Base-by-base conservation (phyloP, 305 asterid species). In the Rubia balearica region DNA sequence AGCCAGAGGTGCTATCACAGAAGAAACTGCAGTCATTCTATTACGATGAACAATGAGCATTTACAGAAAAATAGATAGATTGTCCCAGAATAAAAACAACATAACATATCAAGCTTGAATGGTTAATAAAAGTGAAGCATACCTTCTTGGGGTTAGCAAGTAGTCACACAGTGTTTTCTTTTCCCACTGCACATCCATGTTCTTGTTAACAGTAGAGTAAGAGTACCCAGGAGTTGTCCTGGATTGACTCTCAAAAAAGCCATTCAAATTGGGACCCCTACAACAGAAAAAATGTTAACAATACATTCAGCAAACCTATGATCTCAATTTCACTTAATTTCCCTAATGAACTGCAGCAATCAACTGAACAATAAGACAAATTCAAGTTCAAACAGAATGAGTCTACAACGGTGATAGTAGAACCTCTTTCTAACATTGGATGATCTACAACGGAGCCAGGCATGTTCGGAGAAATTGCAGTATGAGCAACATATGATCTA, bases 91-190 rank as follows among this genome's bases (percentile, higher is more conserved):
- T 8, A 1, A 33, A 27, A 61, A 61, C 16, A 14, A 45, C 9
- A 4, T 0, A 53, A 27, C 30, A 19, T 7, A 19, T 19, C 5
- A 56, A 14, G 38, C 67, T 42, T 27, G 22, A 2, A 27, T 3
- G 9, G 55, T 45, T 49, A 56, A 46, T 12, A 38, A 42, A 11
- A 19, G 57, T 51, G 46, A 22, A 8, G 19, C 43, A 17, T 73
- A 92, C 97, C 97, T 92, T 92, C 96, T 88, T 90, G 7, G 95
- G 97, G 68, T 92, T 92, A 90, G 96, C 85, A 92, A 81, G 87
- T 92, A 92, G 30, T 92, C 96, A 57, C 90, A 90, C 30, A 92
- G 86, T 0, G 98, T 79, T 14, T 83, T 84, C 87, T 92, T 96
- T 77, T 69, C 96, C 98, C 98, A 92, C 22, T 0, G 71, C 60